Base-by-base conservation (phyloP, 1,139 yeast species). In the Arxiozyma telluris region DNA sequence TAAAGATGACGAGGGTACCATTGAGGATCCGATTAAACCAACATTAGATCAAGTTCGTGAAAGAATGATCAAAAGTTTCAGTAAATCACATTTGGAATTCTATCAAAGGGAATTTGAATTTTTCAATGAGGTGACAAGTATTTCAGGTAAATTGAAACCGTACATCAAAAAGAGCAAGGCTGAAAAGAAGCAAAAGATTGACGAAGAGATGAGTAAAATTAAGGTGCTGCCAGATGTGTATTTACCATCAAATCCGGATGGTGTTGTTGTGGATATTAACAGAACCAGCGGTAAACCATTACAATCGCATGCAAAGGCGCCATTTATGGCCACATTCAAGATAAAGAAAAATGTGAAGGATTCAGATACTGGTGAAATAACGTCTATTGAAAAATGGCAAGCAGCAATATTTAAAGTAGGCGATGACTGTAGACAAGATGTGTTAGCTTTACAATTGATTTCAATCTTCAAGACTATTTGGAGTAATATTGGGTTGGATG, bases 321-420 rank as follows among this genome's bases (percentile, higher is more conserved):
- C 99, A 47, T 94, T 89, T 68, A 80, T 94, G 91, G 98, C 98
- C 0, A 86, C 96, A 0, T 94, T 94, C 74, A 87, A 84, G 70
- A 89, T 94, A 61, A 78, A 79, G 51, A 84, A 81, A 62, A 81
- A 82, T 25, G 70, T 75, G 34, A 77, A 73, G 52, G 80, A 78
- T 50, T 72, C 72, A 18, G 82, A 80, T 2, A 66, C 68, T 9
- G 72, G 67, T 58, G 60, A 61, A 34, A 47, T 50, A 11, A 48
- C 59, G 8, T 66, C 64, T 9, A 67, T 79, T 58, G 87, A 82
- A 53, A 80, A 74, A 60, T 87, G 96, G 96, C 94, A 91, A 67
- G 83, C 96, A 65, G 98, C 98, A 22, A 94, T 94, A 70, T 94
- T 94, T 78, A 94, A 94, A 71, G 98, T 94, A 55, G 99, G 99